Base-by-base conservation (phyloP, 441 rosid genomes). In the Gossypium schwendimanii region DNA sequence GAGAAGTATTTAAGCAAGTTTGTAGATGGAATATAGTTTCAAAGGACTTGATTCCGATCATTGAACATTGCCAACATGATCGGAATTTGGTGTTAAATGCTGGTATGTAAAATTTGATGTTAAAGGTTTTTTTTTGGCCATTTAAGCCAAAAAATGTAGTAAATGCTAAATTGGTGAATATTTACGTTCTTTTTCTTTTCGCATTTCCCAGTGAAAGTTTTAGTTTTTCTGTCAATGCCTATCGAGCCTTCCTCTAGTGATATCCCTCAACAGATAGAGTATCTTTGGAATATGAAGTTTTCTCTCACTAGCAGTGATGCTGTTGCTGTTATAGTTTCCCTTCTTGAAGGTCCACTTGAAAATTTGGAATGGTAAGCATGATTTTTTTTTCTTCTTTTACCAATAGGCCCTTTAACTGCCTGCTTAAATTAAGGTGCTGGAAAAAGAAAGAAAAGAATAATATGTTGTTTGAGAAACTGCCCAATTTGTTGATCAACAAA, bases 221-320 rank as follows among this genome's bases (percentile, higher is more conserved):
- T 93, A 84, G 99, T 93, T 85, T 96, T 91, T 76, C 57, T 66
- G 57, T 90, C 98, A 0, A 92, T 93, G 99, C 98, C 97, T 8
- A 53, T 93, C 50, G 98, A 93, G 81, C 82, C 90, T 41, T 83
- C 85, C 14, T 96, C 98, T 15, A 81, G 74, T 73, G 88, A 92
- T 76, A 81, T 89, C 24, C 84, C 91, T 76, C 91, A 86, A 74
- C 98, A 96, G 77, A 78, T 86, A 6, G 97, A 93, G 82, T 87
- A 87, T 80, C 83, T 96, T 52, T 96, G 97, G 97, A 88, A 84
- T 0, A 75, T 91, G 76, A 93, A 96, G 75, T 85, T 97, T 63
- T 88, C 93, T 7, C 84, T 96, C 69, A 85, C 93, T 0, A 72
- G 58, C 17, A 88, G 97, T 73, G 90, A 89, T 63, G 80, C 86